Evolutionary conservation across 2,329 filamentous ascomycete genomes (phyloP).

Genomic region (Aspergillus sp.): DNA sequence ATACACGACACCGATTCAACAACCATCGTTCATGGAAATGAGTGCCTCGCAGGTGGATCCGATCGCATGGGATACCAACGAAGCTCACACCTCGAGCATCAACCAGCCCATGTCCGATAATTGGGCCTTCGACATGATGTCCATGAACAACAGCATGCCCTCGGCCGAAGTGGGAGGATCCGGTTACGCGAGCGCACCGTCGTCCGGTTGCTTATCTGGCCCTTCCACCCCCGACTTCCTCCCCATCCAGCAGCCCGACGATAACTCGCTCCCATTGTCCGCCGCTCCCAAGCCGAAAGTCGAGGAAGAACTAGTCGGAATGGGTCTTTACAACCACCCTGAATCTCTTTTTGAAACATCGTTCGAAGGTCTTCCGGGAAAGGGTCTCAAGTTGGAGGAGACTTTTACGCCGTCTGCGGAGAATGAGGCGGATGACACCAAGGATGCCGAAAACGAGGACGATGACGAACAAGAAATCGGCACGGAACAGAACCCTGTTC

Average conservation of each 20-base stretch:
- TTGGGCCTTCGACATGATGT: conserved; percentile 35
- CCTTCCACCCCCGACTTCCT: conserved; percentile 41
- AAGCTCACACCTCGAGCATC: conserved; percentile 20
- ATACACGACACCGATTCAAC: conserved; percentile 21
- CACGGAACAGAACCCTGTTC: conserved; percentile 3
- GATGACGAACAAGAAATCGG: conserved; percentile 14
- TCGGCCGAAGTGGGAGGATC: conserved; percentile 30
- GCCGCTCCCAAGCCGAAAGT: conserved; percentile 57
- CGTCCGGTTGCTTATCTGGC: conserved; percentile 33
- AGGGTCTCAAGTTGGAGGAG: conserved; percentile 78
- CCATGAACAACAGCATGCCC: conserved; percentile 33
- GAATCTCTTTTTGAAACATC: conserved; percentile 59
- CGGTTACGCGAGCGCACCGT: conserved; percentile 36
- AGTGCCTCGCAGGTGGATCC: conserved; percentile 27
- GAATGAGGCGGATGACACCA: conserved; percentile 56
- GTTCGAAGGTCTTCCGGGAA: conserved; percentile 60
- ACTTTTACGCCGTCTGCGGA: conserved; percentile 67
- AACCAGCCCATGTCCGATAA: conserved; percentile 27
- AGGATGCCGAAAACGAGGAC: conserved; percentile 55
- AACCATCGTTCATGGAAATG: conserved; percentile 23
- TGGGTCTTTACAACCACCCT: conserved; percentile 77
- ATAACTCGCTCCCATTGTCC: conserved; percentile 21
- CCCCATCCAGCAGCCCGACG: conserved; percentile 35
- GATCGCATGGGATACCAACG: conserved; percentile 25
- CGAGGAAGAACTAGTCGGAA: conserved; percentile 74